Evolutionary conservation across 2,329 filamentous ascomycete genomes (phyloP).

Genomic region (Raffaelea albimanens): DNA sequence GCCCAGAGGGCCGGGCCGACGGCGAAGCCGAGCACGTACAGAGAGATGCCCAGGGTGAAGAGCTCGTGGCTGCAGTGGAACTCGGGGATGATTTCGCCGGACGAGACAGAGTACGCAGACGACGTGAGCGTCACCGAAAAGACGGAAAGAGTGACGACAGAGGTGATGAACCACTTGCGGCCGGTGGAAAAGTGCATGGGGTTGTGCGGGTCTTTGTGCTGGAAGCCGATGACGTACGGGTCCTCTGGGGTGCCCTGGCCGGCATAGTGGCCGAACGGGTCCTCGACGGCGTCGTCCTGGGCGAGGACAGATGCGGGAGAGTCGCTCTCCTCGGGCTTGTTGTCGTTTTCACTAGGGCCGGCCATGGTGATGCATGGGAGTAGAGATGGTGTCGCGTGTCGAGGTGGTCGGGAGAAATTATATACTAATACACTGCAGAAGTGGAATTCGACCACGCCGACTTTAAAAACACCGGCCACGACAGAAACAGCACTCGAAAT

Average conservation of each 20-base stretch:
- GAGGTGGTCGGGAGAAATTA: too few relatives aligned
- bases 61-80: constrained; percentile 31
- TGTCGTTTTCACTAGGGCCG: too few relatives aligned
- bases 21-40: constrained; percentile 42
- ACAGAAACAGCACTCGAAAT: too few relatives aligned
- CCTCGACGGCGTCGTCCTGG: too few relatives aligned
- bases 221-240: constrained; percentile 42
- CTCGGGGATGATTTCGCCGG: constrained; percentile 25
- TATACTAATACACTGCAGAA: too few relatives aligned
- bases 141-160: constrained; percentile 38
- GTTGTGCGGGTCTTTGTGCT: constrained; percentile 41
- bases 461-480: too few relatives aligned
- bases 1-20: constrained; percentile 43
- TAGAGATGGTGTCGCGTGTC: too few relatives aligned
- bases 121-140: constrained; percentile 43
- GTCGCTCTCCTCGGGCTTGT: too few relatives aligned
- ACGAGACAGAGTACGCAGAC: constrained; percentile 32
- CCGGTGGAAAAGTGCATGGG: constrained; percentile 35
- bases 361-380: too few relatives aligned
- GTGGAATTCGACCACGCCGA: too few relatives aligned
- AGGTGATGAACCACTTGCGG: constrained; percentile 41
- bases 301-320: too few relatives aligned
- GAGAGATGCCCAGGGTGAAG: constrained; percentile 36
- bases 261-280: too few relatives aligned
- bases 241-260: constrained; percentile 18